Conservation (phyloP, 352 stramenopile species). For the Globisporangium alternatum region DNA sequence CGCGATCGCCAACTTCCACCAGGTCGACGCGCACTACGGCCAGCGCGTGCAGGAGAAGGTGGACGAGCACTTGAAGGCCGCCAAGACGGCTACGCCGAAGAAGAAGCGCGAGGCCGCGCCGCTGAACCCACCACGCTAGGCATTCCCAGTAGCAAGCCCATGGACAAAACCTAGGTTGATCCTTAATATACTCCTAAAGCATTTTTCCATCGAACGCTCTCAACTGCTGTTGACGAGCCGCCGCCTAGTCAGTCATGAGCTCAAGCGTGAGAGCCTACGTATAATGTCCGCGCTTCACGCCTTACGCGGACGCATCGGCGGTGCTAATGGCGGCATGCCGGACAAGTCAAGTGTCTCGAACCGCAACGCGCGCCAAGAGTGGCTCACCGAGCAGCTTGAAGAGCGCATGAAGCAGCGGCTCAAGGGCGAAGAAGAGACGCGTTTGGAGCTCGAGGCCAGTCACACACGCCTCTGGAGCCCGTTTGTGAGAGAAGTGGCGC, state of each 20-base stretch:
- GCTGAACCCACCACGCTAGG: background rate
- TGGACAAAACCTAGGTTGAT: background rate
- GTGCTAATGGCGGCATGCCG: background rate
- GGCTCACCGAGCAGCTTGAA: constrained; percentile 44
- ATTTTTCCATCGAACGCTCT: background rate
- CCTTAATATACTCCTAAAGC: background rate
- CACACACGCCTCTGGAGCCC: constrained; percentile 49
- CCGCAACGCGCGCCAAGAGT: constrained; percentile 35
- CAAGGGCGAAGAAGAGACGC: constrained; percentile 28
- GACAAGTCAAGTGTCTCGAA: background rate
- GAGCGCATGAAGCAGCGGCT: constrained; percentile 40
- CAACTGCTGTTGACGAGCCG: constrained; percentile 6
- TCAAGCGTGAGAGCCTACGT: background rate
- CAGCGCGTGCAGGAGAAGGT: constrained; percentile 79
- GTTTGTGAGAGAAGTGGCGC: constrained; percentile 31
- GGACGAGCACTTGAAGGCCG: background rate
- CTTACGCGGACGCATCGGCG: constrained; percentile 11
- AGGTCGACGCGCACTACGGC: constrained; percentile 86
- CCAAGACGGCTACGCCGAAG: background rate
- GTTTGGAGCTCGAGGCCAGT: constrained; percentile 25
- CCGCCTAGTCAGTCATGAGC: background rate
- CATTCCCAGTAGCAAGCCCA: background rate
- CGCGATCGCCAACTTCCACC: constrained; percentile 84
- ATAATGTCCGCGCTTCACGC: constrained; percentile 9
- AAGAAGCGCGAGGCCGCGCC: background rate